Base-by-base conservation (phyloP, 116 monocot species). In the Dioscorea cayenensis region DNA sequence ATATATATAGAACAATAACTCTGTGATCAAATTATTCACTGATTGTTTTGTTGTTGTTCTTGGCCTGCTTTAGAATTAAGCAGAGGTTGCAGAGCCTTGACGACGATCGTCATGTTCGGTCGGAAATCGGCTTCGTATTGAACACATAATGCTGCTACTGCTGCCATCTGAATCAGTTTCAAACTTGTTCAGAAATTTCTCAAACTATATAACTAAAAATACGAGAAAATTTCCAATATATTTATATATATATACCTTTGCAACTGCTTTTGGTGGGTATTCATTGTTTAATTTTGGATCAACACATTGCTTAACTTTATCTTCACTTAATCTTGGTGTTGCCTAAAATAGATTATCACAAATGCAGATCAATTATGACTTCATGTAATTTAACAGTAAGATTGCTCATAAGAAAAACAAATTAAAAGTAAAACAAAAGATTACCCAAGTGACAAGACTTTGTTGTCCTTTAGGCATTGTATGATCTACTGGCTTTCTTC, bases 51-150 rank as follows among this genome's bases (percentile, higher is more conserved):
- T 38, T 60, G 58, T 6, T 38, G 59, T 19, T 71, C 71, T 13
- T 23, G 16, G 18, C 71, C 60, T 59, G 35, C 36, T 71, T 60
- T 71, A 9, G 69, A n/a, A 9, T 17, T 52, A 17, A 76, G 69
- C 3, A 84, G 80, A 14, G 79, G 73, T 36, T 84, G 84, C 43
- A 84, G 79, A 49, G 73, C 79, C 59, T 77, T 77, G 37, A 84
- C 84, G 4, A 84, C 80, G 29, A 84, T 84, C 17, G 78, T 79
- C 84, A 84, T 84, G 58, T 80, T 84, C 10, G 84, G 84, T 62
- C 84, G 68, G 36, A 84, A 74, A 51, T 80, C 84, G 19, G 84
- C 64, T 77, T 84, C 84, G 16, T 84, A 84, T 43, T 84, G 84
- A 13, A 84, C 66, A 22, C 84, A 84, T 1, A 84, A 32, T 36